Evolutionary conservation across 495 filamentous ascomycete species (phyloP).

Genomic region (Penicillium subrubescens): DNA sequence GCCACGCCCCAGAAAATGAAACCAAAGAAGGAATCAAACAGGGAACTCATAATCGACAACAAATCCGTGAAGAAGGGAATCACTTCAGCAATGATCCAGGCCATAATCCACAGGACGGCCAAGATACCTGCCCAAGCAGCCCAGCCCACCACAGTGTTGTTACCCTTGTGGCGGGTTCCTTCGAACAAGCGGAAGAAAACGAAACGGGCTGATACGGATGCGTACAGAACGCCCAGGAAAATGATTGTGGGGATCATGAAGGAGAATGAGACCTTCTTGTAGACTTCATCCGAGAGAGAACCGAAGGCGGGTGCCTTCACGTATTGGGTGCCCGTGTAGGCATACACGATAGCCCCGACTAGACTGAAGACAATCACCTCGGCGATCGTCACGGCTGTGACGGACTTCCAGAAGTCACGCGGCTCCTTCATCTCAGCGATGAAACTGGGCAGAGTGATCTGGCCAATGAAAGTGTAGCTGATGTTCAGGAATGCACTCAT

Average conservation of each 20-base stretch:
- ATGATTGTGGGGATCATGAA: constrained; percentile 94
- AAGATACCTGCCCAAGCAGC: constrained; percentile 73
- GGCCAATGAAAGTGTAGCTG: constrained; percentile 88
- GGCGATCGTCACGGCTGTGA: constrained; percentile 83
- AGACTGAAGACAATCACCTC: constrained; percentile 81
- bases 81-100: constrained; percentile 84
- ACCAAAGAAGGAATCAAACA: constrained; percentile 91
- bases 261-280: constrained; percentile 82
- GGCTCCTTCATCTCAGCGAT: constrained; percentile 92
- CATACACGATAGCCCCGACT: constrained; percentile 75
- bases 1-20: constrained; percentile 94
- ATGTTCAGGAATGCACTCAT: constrained; percentile 89
- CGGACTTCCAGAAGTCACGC: constrained; percentile 83
- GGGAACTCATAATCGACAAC: constrained; percentile 80
- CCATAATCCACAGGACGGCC: constrained; percentile 69
- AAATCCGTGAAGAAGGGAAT: constrained; percentile 90
- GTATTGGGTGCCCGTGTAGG: constrained; percentile 82
- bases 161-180: constrained; percentile 71
- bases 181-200: constrained; percentile 84
- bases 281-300: constrained; percentile 67
- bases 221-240: constrained; percentile 85
- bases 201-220: constrained; percentile 84
- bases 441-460: constrained; percentile 88
- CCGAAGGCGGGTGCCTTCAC: constrained; percentile 81
- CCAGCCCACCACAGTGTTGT: constrained; percentile 84